Conservation (phyloP, 1,284 basidiomycete species). For the Puccinia sorghi region DNA sequence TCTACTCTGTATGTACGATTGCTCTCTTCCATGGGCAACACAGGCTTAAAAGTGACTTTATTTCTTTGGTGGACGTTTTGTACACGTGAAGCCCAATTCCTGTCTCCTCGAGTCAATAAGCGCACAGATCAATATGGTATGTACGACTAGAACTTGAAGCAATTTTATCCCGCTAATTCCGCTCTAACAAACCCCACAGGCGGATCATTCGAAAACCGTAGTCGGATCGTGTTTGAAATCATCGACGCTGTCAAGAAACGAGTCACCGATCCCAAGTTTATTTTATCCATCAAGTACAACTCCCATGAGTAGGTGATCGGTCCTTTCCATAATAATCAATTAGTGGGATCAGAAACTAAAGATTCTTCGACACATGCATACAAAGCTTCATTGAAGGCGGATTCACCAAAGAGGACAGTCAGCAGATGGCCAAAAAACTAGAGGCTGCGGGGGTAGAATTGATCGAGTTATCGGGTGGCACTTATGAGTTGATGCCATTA, state of each 20-base stretch:
- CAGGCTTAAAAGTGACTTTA: too few relatives aligned
- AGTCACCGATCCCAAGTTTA: constrained; percentile 59
- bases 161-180: neutral
- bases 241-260: constrained; percentile 58
- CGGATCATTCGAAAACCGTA: constrained; percentile 60
- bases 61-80: too few relatives aligned
- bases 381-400: constrained; percentile 60
- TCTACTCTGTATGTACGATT: constrained; percentile 48
- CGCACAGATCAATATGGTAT: constrained; percentile 59
- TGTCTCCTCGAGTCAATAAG: constrained; percentile 58
- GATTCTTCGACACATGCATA: constrained; percentile 51
- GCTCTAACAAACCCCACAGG: constrained; percentile 42
- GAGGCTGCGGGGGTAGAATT: constrained; percentile 62
- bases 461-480: constrained; percentile 63
- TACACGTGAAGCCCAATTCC: constrained; percentile 53
- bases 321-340: neutral
- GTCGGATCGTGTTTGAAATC: constrained; percentile 59
- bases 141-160: neutral
- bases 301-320: constrained; percentile 56
- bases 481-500: constrained; percentile 59
- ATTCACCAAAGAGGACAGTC: constrained; percentile 61
- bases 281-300: constrained; percentile 63
- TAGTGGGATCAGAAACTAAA: neutral
- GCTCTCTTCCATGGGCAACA: too few relatives aligned
- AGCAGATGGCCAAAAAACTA: constrained; percentile 60